A percentile compares a stretch with the other conserved stretches of the same genome.
phyloP scores from a whole-genome alignment of 371 early-diverging fungal genomes.

The Mortierella sp. region DNA sequence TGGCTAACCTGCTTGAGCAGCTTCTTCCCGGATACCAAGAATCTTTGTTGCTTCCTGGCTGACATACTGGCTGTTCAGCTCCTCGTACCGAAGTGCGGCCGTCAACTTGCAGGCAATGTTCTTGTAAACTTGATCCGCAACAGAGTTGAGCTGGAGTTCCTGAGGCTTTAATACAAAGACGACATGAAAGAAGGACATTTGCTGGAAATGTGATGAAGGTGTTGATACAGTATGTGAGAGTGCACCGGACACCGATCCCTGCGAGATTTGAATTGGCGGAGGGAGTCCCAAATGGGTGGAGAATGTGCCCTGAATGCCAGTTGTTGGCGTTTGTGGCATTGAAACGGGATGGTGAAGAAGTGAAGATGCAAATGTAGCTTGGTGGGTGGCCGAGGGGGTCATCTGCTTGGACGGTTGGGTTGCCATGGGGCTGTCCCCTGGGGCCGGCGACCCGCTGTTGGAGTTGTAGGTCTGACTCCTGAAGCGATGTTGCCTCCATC shows the following conservation, averaged over 20 bases:
- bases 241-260: constrained; percentile 15
- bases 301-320: constrained; percentile 23
- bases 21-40: constrained; percentile 71
- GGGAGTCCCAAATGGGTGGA: constrained; percentile 29
- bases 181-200: constrained; percentile 87
- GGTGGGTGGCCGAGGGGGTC: constrained; percentile 30
- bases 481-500: constrained; percentile 46
- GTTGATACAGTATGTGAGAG: constrained; percentile 29
- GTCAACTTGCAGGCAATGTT: constrained; percentile 82
- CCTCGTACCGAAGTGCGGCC: constrained; percentile 86
- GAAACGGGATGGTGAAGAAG: constrained; percentile 50
- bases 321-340: constrained; percentile 51
- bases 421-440: constrained; percentile 34
- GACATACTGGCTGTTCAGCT: constrained; percentile 85
- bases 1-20: constrained; percentile 61
- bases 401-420: constrained; percentile 32
- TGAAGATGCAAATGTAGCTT: constrained; percentile 33
- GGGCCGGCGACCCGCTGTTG: constrained; percentile 32
- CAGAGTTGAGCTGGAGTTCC: constrained; percentile 69
- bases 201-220: constrained; percentile 52
- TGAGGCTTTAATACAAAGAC: constrained; percentile 80
- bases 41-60: constrained; percentile 83
- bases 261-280: constrained; percentile 43
- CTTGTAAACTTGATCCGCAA: constrained; percentile 79
- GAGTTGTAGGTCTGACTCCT: constrained; percentile 52